phyloP scores from a whole-genome alignment of 768 basidiomycete genomes.

The Tricholoma terreum region DNA sequence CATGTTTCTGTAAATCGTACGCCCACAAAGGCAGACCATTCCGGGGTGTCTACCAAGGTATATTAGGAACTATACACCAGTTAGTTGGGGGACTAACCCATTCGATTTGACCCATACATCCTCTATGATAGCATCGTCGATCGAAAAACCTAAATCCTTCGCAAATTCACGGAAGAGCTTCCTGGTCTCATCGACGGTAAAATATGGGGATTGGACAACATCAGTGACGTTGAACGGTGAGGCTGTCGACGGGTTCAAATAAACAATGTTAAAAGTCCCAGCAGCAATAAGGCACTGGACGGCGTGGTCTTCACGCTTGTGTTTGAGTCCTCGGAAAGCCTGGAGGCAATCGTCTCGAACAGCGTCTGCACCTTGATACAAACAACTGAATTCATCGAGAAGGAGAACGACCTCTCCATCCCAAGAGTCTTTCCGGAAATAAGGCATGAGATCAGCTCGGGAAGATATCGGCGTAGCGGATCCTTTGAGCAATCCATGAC shows the following conservation, averaged over 20 bases:
- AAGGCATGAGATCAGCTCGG: neutral
- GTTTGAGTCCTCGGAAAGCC: neutral
- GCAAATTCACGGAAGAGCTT: neutral
- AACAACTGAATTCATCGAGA: neutral
- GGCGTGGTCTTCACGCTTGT: neutral
- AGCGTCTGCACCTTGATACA: neutral
- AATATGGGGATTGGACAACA: neutral
- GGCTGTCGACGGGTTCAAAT: neutral
- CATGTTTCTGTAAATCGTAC: neutral
- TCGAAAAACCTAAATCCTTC: neutral
- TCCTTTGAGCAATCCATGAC: neutral
- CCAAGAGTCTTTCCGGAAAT: neutral
- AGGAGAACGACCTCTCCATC: neutral
- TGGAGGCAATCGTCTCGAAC: constrained; percentile 1
- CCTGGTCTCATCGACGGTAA: neutral
- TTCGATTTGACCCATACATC: neutral
- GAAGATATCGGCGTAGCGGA: neutral
- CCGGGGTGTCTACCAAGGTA: neutral
- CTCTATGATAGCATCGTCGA: neutral
- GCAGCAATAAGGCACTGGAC: neutral
- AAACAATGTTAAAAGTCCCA: neutral
- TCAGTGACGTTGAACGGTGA: neutral
- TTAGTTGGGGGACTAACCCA: neutral
- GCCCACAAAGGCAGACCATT: neutral
- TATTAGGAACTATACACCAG: neutral